A percentile compares a stretch with the other conserved stretches of the same genome.
Conservation (phyloP, 768 basidiomycete species). For the Punctularia strigosozonata region DNA sequence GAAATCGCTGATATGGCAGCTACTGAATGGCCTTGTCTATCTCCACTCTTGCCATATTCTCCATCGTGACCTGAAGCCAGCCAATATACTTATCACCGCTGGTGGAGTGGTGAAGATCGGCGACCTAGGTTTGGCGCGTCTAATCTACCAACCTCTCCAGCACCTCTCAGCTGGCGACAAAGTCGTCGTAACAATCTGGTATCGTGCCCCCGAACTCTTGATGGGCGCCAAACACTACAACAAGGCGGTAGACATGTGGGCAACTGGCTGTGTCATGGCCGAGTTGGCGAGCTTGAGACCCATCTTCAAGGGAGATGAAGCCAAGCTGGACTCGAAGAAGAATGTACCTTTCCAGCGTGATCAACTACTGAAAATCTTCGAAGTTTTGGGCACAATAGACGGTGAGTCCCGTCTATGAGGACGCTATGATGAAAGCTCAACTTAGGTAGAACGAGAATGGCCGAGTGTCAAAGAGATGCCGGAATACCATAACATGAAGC, state of each 20-base stretch:
- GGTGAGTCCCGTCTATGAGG: constrained; percentile 31
- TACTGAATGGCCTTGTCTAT: constrained; percentile 88
- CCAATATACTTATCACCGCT: constrained; percentile 93
- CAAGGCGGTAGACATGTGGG: constrained; percentile 94
- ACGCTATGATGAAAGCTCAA: not conserved
- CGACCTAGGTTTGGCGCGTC: constrained; percentile 89
- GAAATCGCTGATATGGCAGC: constrained; percentile 89
- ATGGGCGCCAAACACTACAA: constrained; percentile 98
- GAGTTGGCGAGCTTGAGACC: constrained; percentile 89
- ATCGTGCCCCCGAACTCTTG: constrained; percentile 91
- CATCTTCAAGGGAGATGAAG: constrained; percentile 99
- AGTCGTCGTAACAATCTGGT: constrained; percentile 99
- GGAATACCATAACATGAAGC: constrained; percentile 75
- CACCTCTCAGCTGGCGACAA: constrained; percentile 91
- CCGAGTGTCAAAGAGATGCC: constrained; percentile 76
- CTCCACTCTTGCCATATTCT: constrained; percentile 92
- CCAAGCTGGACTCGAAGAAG: constrained; percentile 94
- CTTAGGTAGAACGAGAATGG: constrained; percentile 71
- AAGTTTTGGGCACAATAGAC: constrained; percentile 82
- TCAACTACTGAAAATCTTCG: constrained; percentile 92
- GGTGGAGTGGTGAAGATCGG: constrained; percentile 91
- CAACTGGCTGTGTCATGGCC: constrained; percentile 94
- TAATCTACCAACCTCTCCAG: constrained; percentile 86
- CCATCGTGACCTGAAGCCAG: constrained; percentile 96
- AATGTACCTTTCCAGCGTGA: constrained; percentile 95